Evolutionary conservation across 164 flowering plant genomes (phyloP).

Genomic region (Houttuynia cordata): DNA sequence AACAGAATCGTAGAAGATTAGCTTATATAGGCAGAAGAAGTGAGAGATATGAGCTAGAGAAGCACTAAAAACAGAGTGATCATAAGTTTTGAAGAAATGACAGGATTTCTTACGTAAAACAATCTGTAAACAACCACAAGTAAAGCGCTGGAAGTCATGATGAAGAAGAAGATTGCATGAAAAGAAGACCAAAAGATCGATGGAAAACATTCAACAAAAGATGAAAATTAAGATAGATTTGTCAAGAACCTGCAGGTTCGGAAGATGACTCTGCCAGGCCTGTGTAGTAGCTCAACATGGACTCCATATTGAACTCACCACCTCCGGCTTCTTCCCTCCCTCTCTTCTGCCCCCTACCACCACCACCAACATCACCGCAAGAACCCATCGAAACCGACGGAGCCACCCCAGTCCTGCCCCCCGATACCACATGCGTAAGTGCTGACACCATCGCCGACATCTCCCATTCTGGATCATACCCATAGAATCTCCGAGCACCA

Average conservation of each 20-base stretch:
- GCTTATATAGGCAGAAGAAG: no score
- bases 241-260: background rate
- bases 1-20: no score
- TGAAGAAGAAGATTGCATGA: background rate
- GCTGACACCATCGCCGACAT: constrained; percentile 52
- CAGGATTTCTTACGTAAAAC: no score
- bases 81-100: no score
- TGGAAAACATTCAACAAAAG: no score
- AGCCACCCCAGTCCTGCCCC: constrained; percentile 10
- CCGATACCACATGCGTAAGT: constrained; percentile 37
- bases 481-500: background rate
- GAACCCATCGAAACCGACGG: constrained; percentile 5
- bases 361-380: constrained; percentile 5
- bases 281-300: constrained; percentile 2
- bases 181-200: no score
- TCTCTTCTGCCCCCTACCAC: constrained; percentile 17
- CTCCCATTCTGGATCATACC: constrained; percentile 25
- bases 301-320: constrained; percentile 1
- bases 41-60: no score
- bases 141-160: no score
- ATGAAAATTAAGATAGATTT: no score
- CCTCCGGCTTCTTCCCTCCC: constrained; percentile 16
- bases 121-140: background rate
- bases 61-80: no score
- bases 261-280: constrained; percentile 11